A percentile compares a stretch with the other conserved stretches of the same genome.
Conservation (phyloP, 2,329 filamentous ascomycete genomes). For the Cytospora leucostoma region DNA sequence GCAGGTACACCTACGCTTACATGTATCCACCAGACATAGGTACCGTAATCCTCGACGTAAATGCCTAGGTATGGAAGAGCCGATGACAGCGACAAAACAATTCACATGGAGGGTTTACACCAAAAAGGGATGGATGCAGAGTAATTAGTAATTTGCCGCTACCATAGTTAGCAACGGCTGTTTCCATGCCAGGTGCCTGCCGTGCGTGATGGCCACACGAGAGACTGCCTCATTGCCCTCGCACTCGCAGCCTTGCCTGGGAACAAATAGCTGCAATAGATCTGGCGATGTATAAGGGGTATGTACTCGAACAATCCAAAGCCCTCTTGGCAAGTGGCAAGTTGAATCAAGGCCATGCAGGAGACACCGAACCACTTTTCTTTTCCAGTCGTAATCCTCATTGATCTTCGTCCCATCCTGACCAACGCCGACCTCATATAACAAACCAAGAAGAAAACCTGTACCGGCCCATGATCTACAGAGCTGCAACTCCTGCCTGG, state of each 20-base stretch:
- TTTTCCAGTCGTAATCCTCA: slow-evolving; percentile 8
- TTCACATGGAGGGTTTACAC: too few species aligned
- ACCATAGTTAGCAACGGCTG: neutral
- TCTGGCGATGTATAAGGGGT: neutral
- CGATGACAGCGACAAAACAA: neutral
- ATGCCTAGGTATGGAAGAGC: too few species aligned
- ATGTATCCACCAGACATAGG: too few species aligned
- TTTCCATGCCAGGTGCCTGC: neutral
- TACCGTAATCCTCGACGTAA: too few species aligned
- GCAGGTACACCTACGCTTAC: too few species aligned
- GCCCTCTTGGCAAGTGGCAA: slow-evolving; percentile 14
- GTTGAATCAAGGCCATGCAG: slow-evolving; percentile 14
- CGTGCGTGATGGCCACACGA: neutral
- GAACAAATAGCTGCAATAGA: neutral
- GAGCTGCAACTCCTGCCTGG: neutral
- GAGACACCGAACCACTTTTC: slow-evolving; percentile 12
- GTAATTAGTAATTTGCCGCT: neutral
- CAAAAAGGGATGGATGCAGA: neutral
- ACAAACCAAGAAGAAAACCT: slow-evolving; percentile 3
- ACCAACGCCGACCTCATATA: neutral
- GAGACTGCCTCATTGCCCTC: neutral
- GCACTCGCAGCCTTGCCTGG: neutral
- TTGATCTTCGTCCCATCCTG: neutral
- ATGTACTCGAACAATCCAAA: slow-evolving; percentile 12
- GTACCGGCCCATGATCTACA: neutral